Percentiles rank a stretch among this genome's conserved stretches.
Evolutionary conservation across 148 eudicot species (phyloP).

Genomic region (Vaccinium corymbosum): DNA sequence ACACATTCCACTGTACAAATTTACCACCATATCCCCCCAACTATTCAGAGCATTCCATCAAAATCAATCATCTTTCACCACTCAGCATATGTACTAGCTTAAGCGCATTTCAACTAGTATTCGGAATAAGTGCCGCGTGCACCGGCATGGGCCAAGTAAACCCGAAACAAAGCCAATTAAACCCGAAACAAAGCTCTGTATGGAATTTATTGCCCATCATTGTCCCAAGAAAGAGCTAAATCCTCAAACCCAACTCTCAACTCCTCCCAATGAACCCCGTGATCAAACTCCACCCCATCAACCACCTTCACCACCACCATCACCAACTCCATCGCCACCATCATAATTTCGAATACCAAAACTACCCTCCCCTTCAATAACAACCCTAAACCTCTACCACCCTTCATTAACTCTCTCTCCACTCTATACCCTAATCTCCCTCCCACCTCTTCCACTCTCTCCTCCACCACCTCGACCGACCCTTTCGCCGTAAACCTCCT

Average conservation of each 20-base stretch:
- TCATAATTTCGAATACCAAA: slow-evolving; percentile 40
- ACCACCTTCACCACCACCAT: slow-evolving; percentile 59
- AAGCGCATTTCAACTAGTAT: too few species aligned
- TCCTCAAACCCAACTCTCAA: slow-evolving; percentile 48
- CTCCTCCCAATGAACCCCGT: slow-evolving; percentile 57
- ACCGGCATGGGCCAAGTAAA: too few species aligned
- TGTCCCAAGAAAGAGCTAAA: slow-evolving; percentile 51
- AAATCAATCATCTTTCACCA: background rate
- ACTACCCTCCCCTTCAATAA: slow-evolving; percentile 45
- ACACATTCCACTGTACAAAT: background rate
- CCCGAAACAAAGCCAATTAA: too few species aligned
- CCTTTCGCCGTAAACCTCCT: slow-evolving; percentile 49
- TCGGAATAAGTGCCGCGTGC: too few species aligned
- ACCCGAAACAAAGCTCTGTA: too few species aligned
- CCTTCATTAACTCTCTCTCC: slow-evolving; percentile 30
- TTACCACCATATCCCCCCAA: background rate
- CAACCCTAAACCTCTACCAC: slow-evolving; percentile 38
- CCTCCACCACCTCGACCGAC: slow-evolving; percentile 39
- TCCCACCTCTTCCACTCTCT: slow-evolving; percentile 50
- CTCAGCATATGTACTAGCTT: too few species aligned
- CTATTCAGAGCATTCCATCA: background rate
- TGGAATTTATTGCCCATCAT: background rate
- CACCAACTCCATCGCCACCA: slow-evolving; percentile 44
- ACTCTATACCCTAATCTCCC: slow-evolving; percentile 46
- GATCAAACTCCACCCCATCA: slow-evolving; percentile 30